phyloP scores from a whole-genome alignment of 305 asterid genomes.

The Fraxinus sp. region DNA sequence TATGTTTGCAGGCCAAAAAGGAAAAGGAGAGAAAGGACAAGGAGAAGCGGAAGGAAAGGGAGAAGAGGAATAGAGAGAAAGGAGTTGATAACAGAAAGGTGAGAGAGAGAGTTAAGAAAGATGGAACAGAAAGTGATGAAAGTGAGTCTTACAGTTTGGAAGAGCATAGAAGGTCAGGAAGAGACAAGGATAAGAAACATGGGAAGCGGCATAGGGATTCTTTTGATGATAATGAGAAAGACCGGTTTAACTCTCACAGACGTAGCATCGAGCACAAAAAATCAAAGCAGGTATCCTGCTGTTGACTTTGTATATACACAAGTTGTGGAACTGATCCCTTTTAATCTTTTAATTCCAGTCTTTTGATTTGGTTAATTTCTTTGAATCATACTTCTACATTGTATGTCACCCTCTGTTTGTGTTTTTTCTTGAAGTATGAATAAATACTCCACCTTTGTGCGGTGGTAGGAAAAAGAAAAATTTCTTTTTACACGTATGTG shows the following conservation, averaged over 20 bases:
- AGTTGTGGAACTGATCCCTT: slow-evolving; percentile 3
- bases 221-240: slow-evolving; percentile 48
- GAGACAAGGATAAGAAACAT: slow-evolving; percentile 61
- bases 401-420: neutral
- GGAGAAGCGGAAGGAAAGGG: slow-evolving; percentile 50
- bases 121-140: slow-evolving; percentile 56
- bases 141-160: slow-evolving; percentile 42
- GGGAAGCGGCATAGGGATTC: slow-evolving; percentile 46
- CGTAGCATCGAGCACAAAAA: slow-evolving; percentile 47
- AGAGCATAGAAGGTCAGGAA: slow-evolving; percentile 52
- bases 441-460: neutral
- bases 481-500: neutral
- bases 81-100: slow-evolving; percentile 42
- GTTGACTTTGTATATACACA: neutral
- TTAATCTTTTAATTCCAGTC: neutral
- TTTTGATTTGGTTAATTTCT: neutral
- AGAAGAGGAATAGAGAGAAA: slow-evolving; percentile 48
- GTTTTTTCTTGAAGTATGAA: neutral
- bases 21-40: slow-evolving; percentile 64
- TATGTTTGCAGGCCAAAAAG: slow-evolving; percentile 60
- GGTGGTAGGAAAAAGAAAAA: neutral
- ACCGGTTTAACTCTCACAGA: slow-evolving; percentile 54
- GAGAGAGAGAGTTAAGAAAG: slow-evolving; percentile 49
- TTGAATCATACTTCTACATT: neutral
- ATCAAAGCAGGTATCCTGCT: slow-evolving; percentile 45